Percentiles rank a stretch among this genome's conserved stretches.
phyloP scores from a whole-genome alignment of 768 basidiomycete species.

The Phlegmacium glaucopus region DNA sequence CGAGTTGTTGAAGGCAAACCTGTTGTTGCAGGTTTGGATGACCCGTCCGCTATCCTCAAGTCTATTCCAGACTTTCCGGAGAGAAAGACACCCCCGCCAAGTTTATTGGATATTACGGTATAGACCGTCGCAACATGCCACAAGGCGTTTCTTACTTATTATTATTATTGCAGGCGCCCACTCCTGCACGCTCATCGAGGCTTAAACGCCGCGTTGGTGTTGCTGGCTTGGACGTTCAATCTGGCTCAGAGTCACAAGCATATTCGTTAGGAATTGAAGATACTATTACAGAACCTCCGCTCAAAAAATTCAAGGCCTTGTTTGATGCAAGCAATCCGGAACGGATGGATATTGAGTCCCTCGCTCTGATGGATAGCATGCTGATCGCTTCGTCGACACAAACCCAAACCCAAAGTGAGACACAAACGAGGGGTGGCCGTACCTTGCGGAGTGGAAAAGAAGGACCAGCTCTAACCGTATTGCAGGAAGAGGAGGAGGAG shows the following conservation, averaged over 20 bases:
- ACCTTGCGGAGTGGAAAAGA: slow-evolving; percentile 15
- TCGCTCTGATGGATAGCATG: slow-evolving; percentile 13
- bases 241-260: slow-evolving; percentile 12
- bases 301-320: slow-evolving; percentile 68
- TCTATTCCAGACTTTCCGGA: slow-evolving; percentile 20
- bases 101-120: slow-evolving; percentile 2
- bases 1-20: slow-evolving; percentile 36
- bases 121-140: too few species aligned
- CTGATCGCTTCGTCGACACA: slow-evolving; percentile 31
- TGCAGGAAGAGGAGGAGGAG: slow-evolving; percentile 63
- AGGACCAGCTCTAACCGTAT: slow-evolving; percentile 24
- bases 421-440: background rate
- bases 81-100: slow-evolving; percentile 14
- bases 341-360: slow-evolving; percentile 19
- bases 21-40: slow-evolving; percentile 42
- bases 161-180: slow-evolving; percentile 31
- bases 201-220: slow-evolving; percentile 56
- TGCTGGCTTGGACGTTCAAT: slow-evolving; percentile 7
- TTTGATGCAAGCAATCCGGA: slow-evolving; percentile 65
- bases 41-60: slow-evolving; percentile 37
- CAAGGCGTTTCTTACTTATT: background rate
- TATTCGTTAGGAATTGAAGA: slow-evolving; percentile 19
- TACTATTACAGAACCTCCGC: slow-evolving; percentile 45
- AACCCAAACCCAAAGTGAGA: slow-evolving; percentile 5
- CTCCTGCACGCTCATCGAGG: slow-evolving; percentile 34